Evolutionary conservation across 805 yeast species (phyloP).

Genomic region (Wickerhamiella brachini): DNA sequence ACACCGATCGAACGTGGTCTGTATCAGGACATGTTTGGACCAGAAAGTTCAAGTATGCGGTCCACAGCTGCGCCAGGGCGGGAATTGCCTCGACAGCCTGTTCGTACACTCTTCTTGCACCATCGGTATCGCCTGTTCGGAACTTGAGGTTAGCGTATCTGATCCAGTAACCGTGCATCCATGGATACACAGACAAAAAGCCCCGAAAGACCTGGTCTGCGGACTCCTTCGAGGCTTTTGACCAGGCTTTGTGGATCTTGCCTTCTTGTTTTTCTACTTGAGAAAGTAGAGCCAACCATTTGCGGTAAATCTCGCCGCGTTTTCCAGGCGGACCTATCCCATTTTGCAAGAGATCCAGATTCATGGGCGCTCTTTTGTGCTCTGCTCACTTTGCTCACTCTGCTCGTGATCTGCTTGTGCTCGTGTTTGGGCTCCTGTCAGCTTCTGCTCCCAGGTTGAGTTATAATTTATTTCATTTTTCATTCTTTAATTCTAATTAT

Average conservation of each 20-base stretch:
- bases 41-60: constrained; percentile 25
- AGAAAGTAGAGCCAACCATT: not conserved
- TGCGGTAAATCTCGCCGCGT: not conserved
- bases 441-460: too few relatives aligned
- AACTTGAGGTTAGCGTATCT: constrained; percentile 28
- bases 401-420: not conserved
- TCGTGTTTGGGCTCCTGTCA: too few relatives aligned
- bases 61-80: constrained; percentile 27
- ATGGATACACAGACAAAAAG: constrained; percentile 25
- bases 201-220: not conserved
- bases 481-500: not conserved
- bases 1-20: constrained; percentile 20
- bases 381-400: not conserved
- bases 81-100: constrained; percentile 23
- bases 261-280: not conserved
- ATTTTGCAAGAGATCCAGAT: not conserved
- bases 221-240: not conserved
- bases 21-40: constrained; percentile 17
- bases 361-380: not conserved
- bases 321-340: not conserved
- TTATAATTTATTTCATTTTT: too few relatives aligned
- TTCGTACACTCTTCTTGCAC: constrained; percentile 23
- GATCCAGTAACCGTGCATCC: constrained; percentile 30
- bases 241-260: constrained; percentile 1
- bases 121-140: constrained; percentile 20